These are phyloP conservation scores for Persicaria tinctoria DNA, from an alignment of 148 eudicot genomes.

Conservation along the genomic window DNA sequence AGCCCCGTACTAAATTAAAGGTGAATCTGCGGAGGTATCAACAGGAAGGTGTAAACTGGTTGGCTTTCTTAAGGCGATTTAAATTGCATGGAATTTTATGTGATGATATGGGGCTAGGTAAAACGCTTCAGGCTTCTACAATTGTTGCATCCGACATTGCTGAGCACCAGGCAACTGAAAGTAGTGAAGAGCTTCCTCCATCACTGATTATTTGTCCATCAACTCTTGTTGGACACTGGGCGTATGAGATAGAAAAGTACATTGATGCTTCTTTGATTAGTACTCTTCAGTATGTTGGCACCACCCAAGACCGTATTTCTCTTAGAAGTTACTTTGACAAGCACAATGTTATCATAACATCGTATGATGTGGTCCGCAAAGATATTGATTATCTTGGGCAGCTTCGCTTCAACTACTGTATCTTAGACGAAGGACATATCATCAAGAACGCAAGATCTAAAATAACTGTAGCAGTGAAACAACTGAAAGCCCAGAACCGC, in stretches of 20 bases:
- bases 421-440: constrained; percentile 92
- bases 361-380: constrained; percentile 96
- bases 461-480: constrained; percentile 90
- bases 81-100: constrained; percentile 97
- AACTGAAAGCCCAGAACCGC: constrained; percentile 91
- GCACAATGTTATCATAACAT: constrained; percentile 78
- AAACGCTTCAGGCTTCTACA: constrained; percentile 97
- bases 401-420: constrained; percentile 80
- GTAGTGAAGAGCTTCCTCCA: constrained; percentile 35
- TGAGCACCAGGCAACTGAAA: constrained; percentile 43
- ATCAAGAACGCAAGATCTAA: constrained; percentile 90
- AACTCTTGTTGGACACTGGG: constrained; percentile 99
- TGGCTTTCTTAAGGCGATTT: constrained; percentile 90
- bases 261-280: constrained; percentile 72
- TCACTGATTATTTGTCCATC: constrained; percentile 94
- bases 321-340: constrained; percentile 51
- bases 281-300: constrained; percentile 83
- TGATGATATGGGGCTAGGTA: constrained; percentile 99
- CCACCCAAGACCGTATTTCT: constrained; percentile 74
- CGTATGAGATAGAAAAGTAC: constrained; percentile 93
- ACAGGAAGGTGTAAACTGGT: constrained; percentile 99
- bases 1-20: constrained; percentile 66
- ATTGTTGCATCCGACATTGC: constrained; percentile 96
- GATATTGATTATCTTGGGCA: constrained; percentile 79
- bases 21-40: constrained; percentile 92